Evolutionary conservation across 2,329 filamentous ascomycete genomes (phyloP), one percentile per base, ranked within the genome.

Genomic region (Phialophora macrospora): DNA sequence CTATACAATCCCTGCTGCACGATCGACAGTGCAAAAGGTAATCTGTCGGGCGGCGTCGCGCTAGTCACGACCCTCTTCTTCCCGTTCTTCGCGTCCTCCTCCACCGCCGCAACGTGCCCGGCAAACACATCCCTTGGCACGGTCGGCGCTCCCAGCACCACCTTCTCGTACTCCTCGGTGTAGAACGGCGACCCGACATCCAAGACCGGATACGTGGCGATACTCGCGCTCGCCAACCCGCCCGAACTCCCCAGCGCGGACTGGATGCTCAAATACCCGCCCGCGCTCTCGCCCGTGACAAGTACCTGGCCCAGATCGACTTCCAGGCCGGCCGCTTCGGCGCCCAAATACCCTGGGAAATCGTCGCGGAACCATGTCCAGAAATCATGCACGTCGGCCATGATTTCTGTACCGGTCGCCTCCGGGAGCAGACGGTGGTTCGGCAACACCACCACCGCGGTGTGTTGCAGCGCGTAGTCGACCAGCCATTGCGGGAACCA

Each of bases 401-500:
- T 22, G 57, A 60, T 52, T 24, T 60, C 57, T 0, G 3, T 0
- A 8, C 57, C 57, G 2, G 9, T 49, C 14, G 57, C 46, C 17
- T 60, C 57, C 4, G 57, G 57, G 17, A 49, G 44, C 26, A 60
- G 57, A 11, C 57, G 57, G 14, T 60, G 34, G 46, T 60, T 60
- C 7, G 57, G 57, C 11, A 52, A 30, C 26, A 60, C 57, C 20
- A 52, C 26, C n/a, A 60, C 28, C 20, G 44, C 57, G 11, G 17
- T 11, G 30, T 60, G 57, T 14, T n/a, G 57, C 44, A 60, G 57
- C 26, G 57, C 46, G 46, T 60, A 60, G n/a, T 34, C 57, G n/a
- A 60, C 20, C 44, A 51, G 57, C 57, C 57, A 60, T 14, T 38
- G 41, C 26, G 57, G 28, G 22, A 60, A 60, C 57, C 57, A 60